Base-by-base conservation (phyloP, 2,329 filamentous ascomycete species). In the Trichophyton simii region DNA sequence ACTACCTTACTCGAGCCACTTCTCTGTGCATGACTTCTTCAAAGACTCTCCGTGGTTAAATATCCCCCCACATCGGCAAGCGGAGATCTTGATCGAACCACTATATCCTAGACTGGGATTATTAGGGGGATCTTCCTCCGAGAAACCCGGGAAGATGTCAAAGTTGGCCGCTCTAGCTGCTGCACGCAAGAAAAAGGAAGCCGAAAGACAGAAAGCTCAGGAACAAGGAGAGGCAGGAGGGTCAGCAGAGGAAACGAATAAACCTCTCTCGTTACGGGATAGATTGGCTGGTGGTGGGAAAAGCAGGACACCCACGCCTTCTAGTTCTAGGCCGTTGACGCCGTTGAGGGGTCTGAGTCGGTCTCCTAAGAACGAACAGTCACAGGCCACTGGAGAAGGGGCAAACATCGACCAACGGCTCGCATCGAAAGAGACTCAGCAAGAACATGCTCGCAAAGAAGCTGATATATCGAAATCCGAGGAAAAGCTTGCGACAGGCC, bases 161-260 rank as follows among this genome's bases (percentile, higher is more conserved):
- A 99, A 99, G 69, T 79, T 99, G 54, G 92, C 95, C 68, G 90
- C 90, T 57, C 78, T 99, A 48, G 91, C 92, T 59, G 90, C 90
- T 38, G 87, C 89, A 60, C 82, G 91, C 31, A 91, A 91, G 72
- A 91, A 89, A 75, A 95, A 91, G 73, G 85, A 85, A 13, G 85
- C 85, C 34, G 85, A 87, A 44, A 85, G 82, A 67, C 77, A 72
- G 57, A 48, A 67, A 41, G 15, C n/a, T 34, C 41, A 50, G 11
- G 20, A 28, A 11, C 41, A 50, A 2, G 9, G 3, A 18, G 15
- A 4, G 31, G 4, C 15, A n/a, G 34, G 61, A 31, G 57, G 38
- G 9, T 11, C 38, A 46, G 25, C 54, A n/a, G 41, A 50, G 20
- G 66, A 65, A 48, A 28, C 15, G 28, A 69, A 65, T 3, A 63